Evolutionary conservation across 2,329 filamentous ascomycete genomes (phyloP), one percentile per base, ranked within the genome.

Genomic region (Verticillium zaregamsianum): DNA sequence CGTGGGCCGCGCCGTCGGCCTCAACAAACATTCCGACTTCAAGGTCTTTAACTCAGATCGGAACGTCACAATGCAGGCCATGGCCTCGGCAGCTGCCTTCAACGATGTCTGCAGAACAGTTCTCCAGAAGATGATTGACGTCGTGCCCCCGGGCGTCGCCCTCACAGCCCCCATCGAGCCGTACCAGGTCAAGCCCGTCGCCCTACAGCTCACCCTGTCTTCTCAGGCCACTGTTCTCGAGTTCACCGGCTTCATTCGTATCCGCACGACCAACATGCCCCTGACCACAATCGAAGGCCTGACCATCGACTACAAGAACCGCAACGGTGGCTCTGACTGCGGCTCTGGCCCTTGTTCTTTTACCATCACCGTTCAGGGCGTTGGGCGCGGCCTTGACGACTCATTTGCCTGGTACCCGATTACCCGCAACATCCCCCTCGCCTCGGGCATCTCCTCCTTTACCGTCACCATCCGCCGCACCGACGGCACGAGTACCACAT

Each of bases 381-480:
- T 78, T 28, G 79, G 80, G 5, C 73, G 75, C 52, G 86, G 86
- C 2, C 85, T 88, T 59, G 86, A 89, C 68, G 85, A 89, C 63
- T 82, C 74, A 9, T 89, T 88, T 69, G 76, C 77, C 59, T 85
- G 85, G 72, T 82, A 77, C 66, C 80, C 78, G n/a, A 72, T 82
- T 40, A 66, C 73, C n/a, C 66, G 70, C 32, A 73, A 83, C 61
- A 81, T 93, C 67, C 71, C 84, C 64, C 77, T 85, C 66, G 74
- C 83, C 62, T 76, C 83, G 61, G 80, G 89, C 65, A 84, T 91
- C 73, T 82, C 88, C 49, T 81, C 88, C 66, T 84, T 90, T 75
- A 79, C 78, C 64, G 70, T 87, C 68, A 73, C 82, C 2, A 68
- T 88, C 59, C 82, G 79, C 61, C 73, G 78, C 59, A 76, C 73